A percentile compares a stretch with the other conserved stretches of the same genome.
phyloP scores from a whole-genome alignment of 2,329 filamentous ascomycete species.

The Paecilomyces sp. region DNA sequence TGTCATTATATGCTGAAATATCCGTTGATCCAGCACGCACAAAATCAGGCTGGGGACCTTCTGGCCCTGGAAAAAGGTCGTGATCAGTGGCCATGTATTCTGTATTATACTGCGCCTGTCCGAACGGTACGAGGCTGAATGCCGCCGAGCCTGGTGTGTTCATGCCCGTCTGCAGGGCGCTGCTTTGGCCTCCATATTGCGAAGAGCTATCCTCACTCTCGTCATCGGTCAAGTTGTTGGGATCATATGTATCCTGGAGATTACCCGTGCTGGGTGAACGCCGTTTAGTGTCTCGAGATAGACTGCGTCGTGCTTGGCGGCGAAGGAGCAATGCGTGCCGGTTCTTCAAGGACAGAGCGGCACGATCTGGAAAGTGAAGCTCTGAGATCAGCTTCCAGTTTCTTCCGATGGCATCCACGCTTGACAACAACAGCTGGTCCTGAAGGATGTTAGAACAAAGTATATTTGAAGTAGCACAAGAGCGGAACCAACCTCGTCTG shows the following conservation, averaged over 20 bases:
- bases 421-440: constrained; percentile 4
- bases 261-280: background rate
- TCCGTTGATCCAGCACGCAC: background rate
- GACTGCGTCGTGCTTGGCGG: background rate
- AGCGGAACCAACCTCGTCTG: constrained; percentile 1
- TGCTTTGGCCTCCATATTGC: background rate
- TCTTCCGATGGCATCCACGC: constrained; percentile 4
- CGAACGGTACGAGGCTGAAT: background rate
- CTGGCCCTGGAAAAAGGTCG: background rate
- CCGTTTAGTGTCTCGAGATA: background rate
- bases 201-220: background rate
- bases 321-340: constrained; percentile 1
- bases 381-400: constrained; percentile 9
- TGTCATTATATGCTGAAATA: background rate
- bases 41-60: background rate
- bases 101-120: background rate
- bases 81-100: background rate
- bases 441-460: background rate
- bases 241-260: background rate
- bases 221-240: background rate
- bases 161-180: background rate
- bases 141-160: background rate
- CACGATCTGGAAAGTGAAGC: constrained; percentile 6
- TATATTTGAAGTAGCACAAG: background rate
- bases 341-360: constrained; percentile 7